phyloP scores from a whole-genome alignment of 495 filamentous ascomycete genomes.

The Tuber brumale region DNA sequence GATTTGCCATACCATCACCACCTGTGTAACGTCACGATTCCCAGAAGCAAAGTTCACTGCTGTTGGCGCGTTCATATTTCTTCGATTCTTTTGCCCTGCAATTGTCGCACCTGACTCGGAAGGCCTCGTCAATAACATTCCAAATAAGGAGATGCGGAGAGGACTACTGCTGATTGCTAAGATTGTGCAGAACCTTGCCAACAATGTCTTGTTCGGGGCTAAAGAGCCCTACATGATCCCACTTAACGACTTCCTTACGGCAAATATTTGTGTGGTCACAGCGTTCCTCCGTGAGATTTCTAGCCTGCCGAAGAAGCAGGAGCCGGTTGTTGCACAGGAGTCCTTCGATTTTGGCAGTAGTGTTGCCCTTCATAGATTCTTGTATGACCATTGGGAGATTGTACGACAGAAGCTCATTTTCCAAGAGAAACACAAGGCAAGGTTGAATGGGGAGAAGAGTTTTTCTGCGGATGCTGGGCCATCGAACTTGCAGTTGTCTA shows the following conservation, averaged over 20 bases:
- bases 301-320: conserved; percentile 39
- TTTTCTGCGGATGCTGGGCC: conserved; percentile 15
- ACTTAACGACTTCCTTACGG: conserved; percentile 57
- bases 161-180: conserved; percentile 61
- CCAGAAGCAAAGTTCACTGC: conserved; percentile 65
- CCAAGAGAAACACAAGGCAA: conserved; percentile 44
- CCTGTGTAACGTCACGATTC: conserved; percentile 53
- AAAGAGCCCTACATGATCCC: conserved; percentile 66
- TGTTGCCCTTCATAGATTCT: conserved; percentile 58
- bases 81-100: conserved; percentile 63
- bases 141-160: conserved; percentile 60
- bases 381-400: conserved; percentile 64
- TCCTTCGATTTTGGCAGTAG: conserved; percentile 62
- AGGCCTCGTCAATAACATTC: conserved; percentile 52
- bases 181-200: conserved; percentile 61
- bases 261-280: conserved; percentile 59
- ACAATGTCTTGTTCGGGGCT: conserved; percentile 63
- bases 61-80: conserved; percentile 62
- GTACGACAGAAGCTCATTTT: conserved; percentile 57
- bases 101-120: conserved; percentile 62
- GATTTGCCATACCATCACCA: conserved; percentile 59
- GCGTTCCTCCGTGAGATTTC: conserved; percentile 59
- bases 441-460: conserved; percentile 32
- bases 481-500: conserved; percentile 30
- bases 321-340: conserved; percentile 44